Conservation (phyloP, 1,284 basidiomycete genomes). For the Leccinum ponderosum region DNA sequence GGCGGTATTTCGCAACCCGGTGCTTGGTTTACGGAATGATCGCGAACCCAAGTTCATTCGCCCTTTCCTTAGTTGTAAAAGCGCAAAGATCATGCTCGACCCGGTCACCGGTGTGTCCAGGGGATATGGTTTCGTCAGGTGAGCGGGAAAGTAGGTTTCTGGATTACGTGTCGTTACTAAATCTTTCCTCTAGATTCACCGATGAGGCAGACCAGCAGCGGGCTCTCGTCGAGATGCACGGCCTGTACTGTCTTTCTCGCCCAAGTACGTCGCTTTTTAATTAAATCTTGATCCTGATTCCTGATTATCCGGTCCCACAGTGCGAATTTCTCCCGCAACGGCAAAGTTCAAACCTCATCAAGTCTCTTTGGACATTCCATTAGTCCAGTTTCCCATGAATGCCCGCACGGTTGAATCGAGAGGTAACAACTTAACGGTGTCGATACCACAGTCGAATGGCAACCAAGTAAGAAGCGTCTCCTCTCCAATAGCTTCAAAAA, state of each 20-base stretch:
- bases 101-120: conserved; percentile 86
- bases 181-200: conserved; percentile 58
- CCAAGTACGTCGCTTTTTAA: conserved; percentile 59
- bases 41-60: conserved; percentile 82
- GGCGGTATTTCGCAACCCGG: conserved; percentile 83
- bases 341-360: conserved; percentile 75
- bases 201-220: conserved; percentile 87
- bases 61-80: conserved; percentile 87
- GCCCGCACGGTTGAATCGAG: conserved; percentile 34
- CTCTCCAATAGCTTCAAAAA: conserved; percentile 56
- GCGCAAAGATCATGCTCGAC: conserved; percentile 92
- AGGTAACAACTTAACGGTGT: conserved; percentile 41
- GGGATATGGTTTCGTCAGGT: conserved; percentile 90
- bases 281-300: conserved; percentile 28
- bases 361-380: conserved; percentile 48
- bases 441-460: conserved; percentile 45
- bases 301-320: conserved; percentile 39
- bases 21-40: conserved; percentile 76
- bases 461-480: conserved; percentile 62
- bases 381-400: conserved; percentile 45
- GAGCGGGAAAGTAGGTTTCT: conserved; percentile 21
- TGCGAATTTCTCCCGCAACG: conserved; percentile 88
- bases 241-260: conserved; percentile 80
- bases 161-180: conserved; percentile 5
- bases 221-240: conserved; percentile 88